Base-by-base conservation (phyloP, 2,329 filamentous ascomycete species). In the Ophiostoma novo-ulmi region DNA sequence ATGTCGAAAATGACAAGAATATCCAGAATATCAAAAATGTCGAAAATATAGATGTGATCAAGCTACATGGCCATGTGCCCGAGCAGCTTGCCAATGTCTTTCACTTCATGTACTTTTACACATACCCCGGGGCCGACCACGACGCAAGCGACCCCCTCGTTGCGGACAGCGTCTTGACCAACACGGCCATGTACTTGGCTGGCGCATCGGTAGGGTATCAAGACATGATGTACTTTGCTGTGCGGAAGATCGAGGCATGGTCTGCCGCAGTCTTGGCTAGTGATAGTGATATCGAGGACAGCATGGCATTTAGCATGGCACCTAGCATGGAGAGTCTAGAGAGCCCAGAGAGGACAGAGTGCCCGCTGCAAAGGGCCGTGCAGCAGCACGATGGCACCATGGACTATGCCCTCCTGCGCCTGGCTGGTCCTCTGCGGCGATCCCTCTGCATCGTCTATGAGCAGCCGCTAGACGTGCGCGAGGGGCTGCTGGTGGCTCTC, bases 171-270 rank as follows among this genome's bases (percentile, higher is more conserved):
- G 52, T 79, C 55, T 38, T 70, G 39, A 68, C 65, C 35, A 75
- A 76, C 71, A 72, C 75, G 11, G 74, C 75, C 68, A 72, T 74
- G 72, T 79, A 74, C 72, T 69, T 78, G 64, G 74, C 74, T 22
- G 78, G 74, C 14, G 73, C 74, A 8, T 75, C 75, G 4, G 73
- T 78, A 17, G 69, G 69, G 22, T 76, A 73, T 72, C 64, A 39
- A 2, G 41, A 69, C 58, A 74, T 78, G 75, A 77, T 76, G 75
- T 67, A 70, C n/a, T 73, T 64, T 26, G 86, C 85, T 0, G 74
- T 83, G 1, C 78, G 80, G 3, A 80, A 82, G 1, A 75, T 91
- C 1, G 84, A 84, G 0, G 72, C 75, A 10, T 74, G 35, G 67
- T 67, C 48, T 17, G 17, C 44, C 35, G 65, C 69, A 31, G 44